Evolutionary conservation across 306 rosid genomes (phyloP).

Genomic region (Medicago ruthenica): DNA sequence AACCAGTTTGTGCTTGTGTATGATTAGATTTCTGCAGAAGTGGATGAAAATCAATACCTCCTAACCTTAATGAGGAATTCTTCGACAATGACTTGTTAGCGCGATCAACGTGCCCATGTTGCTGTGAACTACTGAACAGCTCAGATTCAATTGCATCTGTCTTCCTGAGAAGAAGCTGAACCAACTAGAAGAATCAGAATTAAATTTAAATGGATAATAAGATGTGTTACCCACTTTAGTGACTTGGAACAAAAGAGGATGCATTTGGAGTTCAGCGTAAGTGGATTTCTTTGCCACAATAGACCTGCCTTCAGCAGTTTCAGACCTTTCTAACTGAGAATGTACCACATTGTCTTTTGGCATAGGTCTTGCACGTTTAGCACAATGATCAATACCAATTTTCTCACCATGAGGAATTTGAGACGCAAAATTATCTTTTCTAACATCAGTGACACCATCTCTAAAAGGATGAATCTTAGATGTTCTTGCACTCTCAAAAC

Average conservation of each 20-base stretch:
- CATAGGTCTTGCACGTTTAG: slow-evolving; percentile 41
- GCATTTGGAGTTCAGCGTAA: slow-evolving; percentile 79
- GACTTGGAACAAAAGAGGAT: slow-evolving; percentile 88
- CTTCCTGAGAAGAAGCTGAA: slow-evolving; percentile 70
- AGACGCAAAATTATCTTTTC: slow-evolving; percentile 50
- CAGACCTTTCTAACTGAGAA: slow-evolving; percentile 51
- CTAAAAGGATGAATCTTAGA: slow-evolving; percentile 56
- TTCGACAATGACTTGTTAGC: slow-evolving; percentile 55
- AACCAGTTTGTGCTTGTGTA: slow-evolving; percentile 43
- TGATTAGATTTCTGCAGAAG: slow-evolving; percentile 79
- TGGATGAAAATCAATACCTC: slow-evolving; percentile 92
- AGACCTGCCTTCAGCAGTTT: slow-evolving; percentile 50
- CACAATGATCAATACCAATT: slow-evolving; percentile 36
- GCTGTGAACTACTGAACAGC: slow-evolving; percentile 73
- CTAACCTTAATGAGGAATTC: slow-evolving; percentile 54
- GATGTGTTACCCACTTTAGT: slow-evolving; percentile 66
- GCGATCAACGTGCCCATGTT: slow-evolving; percentile 57
- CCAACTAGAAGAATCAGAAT: slow-evolving; percentile 59
- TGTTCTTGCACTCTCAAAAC: slow-evolving; percentile 57
- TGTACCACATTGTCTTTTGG: slow-evolving; percentile 43
- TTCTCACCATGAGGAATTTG: slow-evolving; percentile 55
- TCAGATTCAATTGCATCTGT: slow-evolving; percentile 79
- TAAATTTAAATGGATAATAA: slow-evolving; percentile 64
- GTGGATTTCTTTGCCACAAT: slow-evolving; percentile 56
- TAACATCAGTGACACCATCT: slow-evolving; percentile 47